phyloP scores from a whole-genome alignment of 2,329 filamentous ascomycete genomes.

The Pseudogymnoascus pannorum region DNA sequence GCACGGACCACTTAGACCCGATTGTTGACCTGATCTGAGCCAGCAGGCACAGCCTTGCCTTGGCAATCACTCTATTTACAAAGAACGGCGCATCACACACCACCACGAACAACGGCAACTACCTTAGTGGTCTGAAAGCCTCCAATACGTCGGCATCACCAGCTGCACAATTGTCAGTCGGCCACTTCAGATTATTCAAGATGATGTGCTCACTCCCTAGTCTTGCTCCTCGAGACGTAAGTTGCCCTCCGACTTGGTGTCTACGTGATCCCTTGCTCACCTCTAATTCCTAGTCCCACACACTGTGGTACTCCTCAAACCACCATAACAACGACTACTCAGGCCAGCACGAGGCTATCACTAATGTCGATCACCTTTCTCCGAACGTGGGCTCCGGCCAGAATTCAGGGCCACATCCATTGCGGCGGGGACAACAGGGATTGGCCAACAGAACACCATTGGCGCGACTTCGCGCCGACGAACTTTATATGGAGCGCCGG shows the following conservation, averaged over 20 bases:
- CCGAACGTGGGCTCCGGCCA: constrained; percentile 14
- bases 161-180: not conserved
- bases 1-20: not conserved
- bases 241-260: not conserved
- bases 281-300: constrained; percentile 49
- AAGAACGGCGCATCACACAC: not conserved
- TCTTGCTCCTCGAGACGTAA: constrained; percentile 56
- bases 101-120: not conserved
- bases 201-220: constrained; percentile 61
- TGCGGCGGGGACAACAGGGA: constrained; percentile 36
- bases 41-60: not conserved
- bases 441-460: constrained; percentile 54
- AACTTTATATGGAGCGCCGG: constrained; percentile 67
- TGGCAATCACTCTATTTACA: not conserved
- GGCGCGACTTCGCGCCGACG: constrained; percentile 65
- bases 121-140: not conserved
- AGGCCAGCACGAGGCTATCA: constrained; percentile 25
- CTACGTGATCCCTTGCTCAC: not conserved
- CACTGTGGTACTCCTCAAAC: constrained; percentile 65
- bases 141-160: not conserved
- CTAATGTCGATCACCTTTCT: constrained; percentile 28
- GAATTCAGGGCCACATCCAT: constrained; percentile 20
- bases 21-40: not conserved
- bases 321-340: constrained; percentile 38
- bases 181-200: constrained; percentile 13